phyloP scores from a whole-genome alignment of 306 rosid genomes.

The Vigna hirtella region DNA sequence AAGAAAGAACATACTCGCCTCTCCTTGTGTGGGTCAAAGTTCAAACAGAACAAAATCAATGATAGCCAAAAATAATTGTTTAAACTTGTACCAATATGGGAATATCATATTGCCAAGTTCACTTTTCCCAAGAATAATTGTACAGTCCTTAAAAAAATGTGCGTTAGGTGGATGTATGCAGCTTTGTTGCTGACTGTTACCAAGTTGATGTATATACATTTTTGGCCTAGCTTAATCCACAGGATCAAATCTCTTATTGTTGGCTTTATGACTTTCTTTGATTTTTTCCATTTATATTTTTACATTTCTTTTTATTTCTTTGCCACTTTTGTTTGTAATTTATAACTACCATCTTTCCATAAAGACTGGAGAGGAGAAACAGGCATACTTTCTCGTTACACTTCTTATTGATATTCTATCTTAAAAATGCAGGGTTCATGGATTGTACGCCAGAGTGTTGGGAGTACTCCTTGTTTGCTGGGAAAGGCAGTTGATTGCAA shows the following conservation, averaged over 20 bases:
- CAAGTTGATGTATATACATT: slow-evolving; percentile 6
- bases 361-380: slow-evolving; percentile 25
- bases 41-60: slow-evolving; percentile 4
- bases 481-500: slow-evolving; percentile 99
- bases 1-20: neutral
- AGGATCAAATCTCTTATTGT: neutral
- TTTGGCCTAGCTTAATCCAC: slow-evolving; percentile 1
- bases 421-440: slow-evolving; percentile 90
- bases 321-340: slow-evolving; percentile 28
- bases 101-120: slow-evolving; percentile 10
- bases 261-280: neutral
- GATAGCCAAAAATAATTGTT: neutral
- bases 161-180: neutral
- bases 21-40: neutral
- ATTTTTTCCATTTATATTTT: neutral
- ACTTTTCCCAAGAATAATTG: neutral
- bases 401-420: slow-evolving; percentile 37
- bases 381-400: slow-evolving; percentile 8
- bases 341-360: neutral
- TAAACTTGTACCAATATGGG: neutral
- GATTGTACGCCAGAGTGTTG: slow-evolving; percentile 99
- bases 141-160: slow-evolving; percentile 7
- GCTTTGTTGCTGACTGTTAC: slow-evolving; percentile 5
- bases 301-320: slow-evolving; percentile 27
- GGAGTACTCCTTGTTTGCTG: slow-evolving; percentile 94